Percentiles rank a stretch among this genome's conserved stretches.
These are phyloP conservation scores for Gomphus bonarii DNA, from an alignment of 1,284 basidiomycete genomes.

Conservation along the genomic window DNA sequence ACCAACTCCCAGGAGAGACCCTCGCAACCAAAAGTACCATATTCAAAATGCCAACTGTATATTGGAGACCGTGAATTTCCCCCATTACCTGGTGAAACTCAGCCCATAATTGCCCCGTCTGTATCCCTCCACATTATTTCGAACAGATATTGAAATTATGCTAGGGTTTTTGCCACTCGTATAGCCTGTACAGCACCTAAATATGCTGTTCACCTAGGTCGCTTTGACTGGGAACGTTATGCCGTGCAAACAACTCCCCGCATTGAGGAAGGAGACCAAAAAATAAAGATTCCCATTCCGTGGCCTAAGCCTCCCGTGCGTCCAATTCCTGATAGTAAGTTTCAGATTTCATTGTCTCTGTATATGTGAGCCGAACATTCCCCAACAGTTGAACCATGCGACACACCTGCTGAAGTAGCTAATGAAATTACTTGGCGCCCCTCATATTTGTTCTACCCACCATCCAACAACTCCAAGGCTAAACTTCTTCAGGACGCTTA, in stretches of 20 bases:
- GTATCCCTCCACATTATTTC: constrained; percentile 13
- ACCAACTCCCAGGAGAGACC: constrained; percentile 24
- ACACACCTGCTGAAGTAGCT: constrained; percentile 48
- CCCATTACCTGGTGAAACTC: constrained; percentile 30
- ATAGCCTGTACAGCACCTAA: constrained; percentile 45
- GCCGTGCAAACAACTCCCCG: constrained; percentile 53
- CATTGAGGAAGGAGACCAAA: constrained; percentile 35
- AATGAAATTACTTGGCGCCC: constrained; percentile 56
- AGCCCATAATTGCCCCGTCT: constrained; percentile 35
- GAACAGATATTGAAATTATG: neutral
- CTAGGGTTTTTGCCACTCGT: constrained; percentile 67
- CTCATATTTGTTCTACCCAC: constrained; percentile 31
- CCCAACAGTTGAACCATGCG: constrained; percentile 39
- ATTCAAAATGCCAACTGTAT: constrained; percentile 67
- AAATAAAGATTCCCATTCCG: constrained; percentile 36
- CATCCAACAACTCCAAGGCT: constrained; percentile 39
- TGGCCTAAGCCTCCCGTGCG: constrained; percentile 51
- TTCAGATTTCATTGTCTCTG: constrained; percentile 2
- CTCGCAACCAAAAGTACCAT: constrained; percentile 37
- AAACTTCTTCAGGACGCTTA: constrained; percentile 42
- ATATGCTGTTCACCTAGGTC: constrained; percentile 41
- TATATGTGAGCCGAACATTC: constrained; percentile 6
- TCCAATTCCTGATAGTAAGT: constrained; percentile 38
- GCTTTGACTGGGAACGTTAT: constrained; percentile 56
- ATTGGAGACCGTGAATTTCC: constrained; percentile 56